phyloP scores from a whole-genome alignment of 2,329 filamentous ascomycete species.

The Chaetoscypha palmicola region DNA sequence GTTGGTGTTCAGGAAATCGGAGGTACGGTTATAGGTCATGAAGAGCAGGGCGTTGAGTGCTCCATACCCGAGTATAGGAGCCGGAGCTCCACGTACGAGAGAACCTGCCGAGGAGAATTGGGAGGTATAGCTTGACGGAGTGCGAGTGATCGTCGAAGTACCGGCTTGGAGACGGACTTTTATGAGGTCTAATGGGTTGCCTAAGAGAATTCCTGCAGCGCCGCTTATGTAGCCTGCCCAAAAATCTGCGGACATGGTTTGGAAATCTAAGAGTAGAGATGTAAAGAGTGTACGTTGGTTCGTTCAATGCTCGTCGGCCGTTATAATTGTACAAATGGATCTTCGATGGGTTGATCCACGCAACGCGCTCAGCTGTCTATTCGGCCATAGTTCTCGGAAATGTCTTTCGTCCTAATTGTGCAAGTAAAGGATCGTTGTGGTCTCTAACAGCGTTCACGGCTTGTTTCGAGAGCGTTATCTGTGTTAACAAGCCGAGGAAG shows the following conservation, averaged over 20 bases:
- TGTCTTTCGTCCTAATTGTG: slow-evolving; percentile 12
- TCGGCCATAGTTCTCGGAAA: slow-evolving; percentile 9
- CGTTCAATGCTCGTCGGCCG: neutral
- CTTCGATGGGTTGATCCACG: too few relatives aligned
- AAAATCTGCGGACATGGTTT: slow-evolving; percentile 59
- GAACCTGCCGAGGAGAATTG: slow-evolving; percentile 34
- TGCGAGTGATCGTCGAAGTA: slow-evolving; percentile 15
- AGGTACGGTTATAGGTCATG: slow-evolving; percentile 81
- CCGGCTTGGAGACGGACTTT: slow-evolving; percentile 77
- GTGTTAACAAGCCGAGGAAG: slow-evolving; percentile 22
- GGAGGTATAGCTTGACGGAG: slow-evolving; percentile 23
- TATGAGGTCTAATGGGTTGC: slow-evolving; percentile 75
- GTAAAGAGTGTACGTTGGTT: too few relatives aligned
- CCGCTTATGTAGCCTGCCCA: slow-evolving; percentile 90
- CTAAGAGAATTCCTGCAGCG: slow-evolving; percentile 76
- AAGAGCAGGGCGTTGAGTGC: slow-evolving; percentile 87
- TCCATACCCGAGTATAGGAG: slow-evolving; percentile 83
- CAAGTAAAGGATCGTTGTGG: slow-evolving; percentile 20
- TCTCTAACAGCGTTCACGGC: slow-evolving; percentile 18
- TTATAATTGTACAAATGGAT: too few relatives aligned
- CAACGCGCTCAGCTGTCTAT: slow-evolving; percentile 5
- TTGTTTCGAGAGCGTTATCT: slow-evolving; percentile 21
- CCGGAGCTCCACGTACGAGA: slow-evolving; percentile 62
- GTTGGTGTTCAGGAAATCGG: slow-evolving; percentile 48
- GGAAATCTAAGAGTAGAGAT: neutral